Conservation (phyloP, 352 stramenopile species). For the Pythium biforme region DNA sequence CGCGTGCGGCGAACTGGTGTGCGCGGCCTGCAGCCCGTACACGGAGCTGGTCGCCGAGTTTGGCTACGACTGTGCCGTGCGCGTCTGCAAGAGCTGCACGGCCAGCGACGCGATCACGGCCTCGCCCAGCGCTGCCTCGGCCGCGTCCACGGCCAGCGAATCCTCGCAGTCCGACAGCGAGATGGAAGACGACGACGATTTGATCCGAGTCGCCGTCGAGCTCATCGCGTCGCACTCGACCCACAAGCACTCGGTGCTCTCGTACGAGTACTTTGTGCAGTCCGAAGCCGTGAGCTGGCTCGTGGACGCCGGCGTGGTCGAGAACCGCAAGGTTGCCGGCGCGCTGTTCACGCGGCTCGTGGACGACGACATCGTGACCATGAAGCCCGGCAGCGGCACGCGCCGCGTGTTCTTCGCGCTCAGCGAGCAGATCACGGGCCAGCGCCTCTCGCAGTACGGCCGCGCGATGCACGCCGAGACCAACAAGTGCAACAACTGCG, state of each 20-base stretch:
- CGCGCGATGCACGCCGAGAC: constrained; percentile 74
- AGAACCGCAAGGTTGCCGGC: constrained; percentile 48
- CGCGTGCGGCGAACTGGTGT: constrained; percentile 76
- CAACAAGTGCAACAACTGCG: constrained; percentile 80
- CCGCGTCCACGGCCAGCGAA: constrained; percentile 33
- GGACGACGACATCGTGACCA: constrained; percentile 63
- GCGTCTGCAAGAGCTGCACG: constrained; percentile 73
- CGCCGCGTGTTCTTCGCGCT: constrained; percentile 68
- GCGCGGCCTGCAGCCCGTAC: constrained; percentile 67
- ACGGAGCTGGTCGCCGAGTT: constrained; percentile 53
- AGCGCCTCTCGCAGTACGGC: constrained; percentile 61
- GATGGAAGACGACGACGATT: constrained; percentile 46
- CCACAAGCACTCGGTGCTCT: constrained; percentile 70
- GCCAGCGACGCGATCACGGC: constrained; percentile 10
- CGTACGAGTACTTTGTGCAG: constrained; percentile 85
- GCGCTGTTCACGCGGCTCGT: constrained; percentile 68
- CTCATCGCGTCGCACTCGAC: constrained; percentile 63
- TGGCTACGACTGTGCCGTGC: constrained; percentile 66
- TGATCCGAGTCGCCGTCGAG: constrained; percentile 59
- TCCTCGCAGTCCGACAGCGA: constrained; percentile 59
- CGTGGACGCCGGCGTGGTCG: constrained; percentile 60
- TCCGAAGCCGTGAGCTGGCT: constrained; percentile 85
- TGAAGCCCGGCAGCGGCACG: constrained; percentile 54
- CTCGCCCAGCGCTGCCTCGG: constrained; percentile 27
- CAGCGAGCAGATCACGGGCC: constrained; percentile 56